A percentile compares a stretch with the other conserved stretches of the same genome.
phyloP scores from a whole-genome alignment of 192 early-diverging fungal species.

The Gonapodya sp. region DNA sequence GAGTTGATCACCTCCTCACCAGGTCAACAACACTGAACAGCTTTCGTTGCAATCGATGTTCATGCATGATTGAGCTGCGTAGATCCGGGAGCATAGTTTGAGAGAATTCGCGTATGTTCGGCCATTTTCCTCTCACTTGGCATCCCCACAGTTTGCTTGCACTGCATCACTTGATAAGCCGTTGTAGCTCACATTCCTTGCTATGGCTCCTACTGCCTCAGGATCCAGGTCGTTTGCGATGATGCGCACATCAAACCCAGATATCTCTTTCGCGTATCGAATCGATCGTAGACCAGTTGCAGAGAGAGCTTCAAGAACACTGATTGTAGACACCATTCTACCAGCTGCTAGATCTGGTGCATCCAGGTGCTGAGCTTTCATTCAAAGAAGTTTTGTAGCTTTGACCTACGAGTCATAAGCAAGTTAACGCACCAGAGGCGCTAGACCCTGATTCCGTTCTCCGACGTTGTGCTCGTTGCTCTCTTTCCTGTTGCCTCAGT shows the following conservation, averaged over 20 bases:
- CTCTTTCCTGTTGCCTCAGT: constrained; percentile 50
- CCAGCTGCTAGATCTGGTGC: too few species aligned
- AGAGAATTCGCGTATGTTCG: constrained; percentile 16
- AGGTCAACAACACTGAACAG: constrained; percentile 80
- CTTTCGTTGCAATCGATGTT: constrained; percentile 30
- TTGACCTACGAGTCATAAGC: too few species aligned
- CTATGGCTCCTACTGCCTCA: constrained; percentile 84
- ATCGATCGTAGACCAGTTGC: constrained; percentile 91
- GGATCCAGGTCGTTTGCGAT: constrained; percentile 83
- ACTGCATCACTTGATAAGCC: constrained; percentile 62
- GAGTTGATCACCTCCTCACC: constrained; percentile 9
- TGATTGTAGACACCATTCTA: not conserved
- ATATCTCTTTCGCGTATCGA: constrained; percentile 91
- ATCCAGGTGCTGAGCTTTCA: too few species aligned
- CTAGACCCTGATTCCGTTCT: too few species aligned
- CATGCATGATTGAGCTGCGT: constrained; percentile 56
- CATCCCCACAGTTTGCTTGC: constrained; percentile 74
- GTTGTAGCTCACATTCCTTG: constrained; percentile 77
- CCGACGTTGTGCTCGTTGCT: not conserved
- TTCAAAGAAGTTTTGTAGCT: too few species aligned
- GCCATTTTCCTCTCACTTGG: constrained; percentile 39
- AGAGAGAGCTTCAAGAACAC: constrained; percentile 83
- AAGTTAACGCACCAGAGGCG: too few species aligned
- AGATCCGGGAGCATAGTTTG: constrained; percentile 20
- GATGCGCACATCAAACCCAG: constrained; percentile 58